Evolutionary conservation across 2,329 filamentous ascomycete genomes (phyloP), one percentile per base, ranked within the genome.

Genomic region (Aspergillus puulaauensis): DNA sequence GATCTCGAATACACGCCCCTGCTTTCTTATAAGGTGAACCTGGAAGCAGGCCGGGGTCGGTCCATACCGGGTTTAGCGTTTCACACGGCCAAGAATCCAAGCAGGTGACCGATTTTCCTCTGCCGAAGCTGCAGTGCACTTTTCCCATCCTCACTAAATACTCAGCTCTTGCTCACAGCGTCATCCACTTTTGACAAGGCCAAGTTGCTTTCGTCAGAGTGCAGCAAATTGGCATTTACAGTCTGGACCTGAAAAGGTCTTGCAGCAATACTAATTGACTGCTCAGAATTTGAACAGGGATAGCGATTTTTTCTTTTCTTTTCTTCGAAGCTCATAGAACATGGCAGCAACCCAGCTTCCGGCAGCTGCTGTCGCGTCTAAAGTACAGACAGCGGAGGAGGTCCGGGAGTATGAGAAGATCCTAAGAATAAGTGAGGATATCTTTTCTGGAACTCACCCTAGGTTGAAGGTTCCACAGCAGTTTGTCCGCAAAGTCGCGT

Each of bases 391-490:
- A 64, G 71, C 80, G 58, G 78, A 82, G 68, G 85, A 88, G 69
- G 76, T 88, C 50, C 75, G 80, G 67, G 86, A 93, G 75, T 95
- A 91, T 79, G 84, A 89, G 70, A 91, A 88, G 77, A 90, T 98
- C 68, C 74, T 96, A 70, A 85, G 82, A 66, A 87, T 98, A 75
- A 88, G 87, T 75, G 90, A 96, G 79, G 82, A 87, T 66, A 84
- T 98, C 66, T 81, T 95, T 71, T 85, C 90, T 73, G 92, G 93
- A 70, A 86, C 83, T 68, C 78, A 80, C 70, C 82, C 83, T 63
- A 80, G 80, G 67, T 79, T 87, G 70, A 85, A 81, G 68, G 79
- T 86, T 61, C 81, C 83, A 64, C 73, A 80, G 65, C 77, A 82
- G 73, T 80, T 82, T 66, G 68, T 79, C 66, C 76, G 75, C 70